These are phyloP conservation scores for Ganoderma leucocontextum DNA, from an alignment of 1,284 basidiomycete genomes.

Conservation along the genomic window DNA sequence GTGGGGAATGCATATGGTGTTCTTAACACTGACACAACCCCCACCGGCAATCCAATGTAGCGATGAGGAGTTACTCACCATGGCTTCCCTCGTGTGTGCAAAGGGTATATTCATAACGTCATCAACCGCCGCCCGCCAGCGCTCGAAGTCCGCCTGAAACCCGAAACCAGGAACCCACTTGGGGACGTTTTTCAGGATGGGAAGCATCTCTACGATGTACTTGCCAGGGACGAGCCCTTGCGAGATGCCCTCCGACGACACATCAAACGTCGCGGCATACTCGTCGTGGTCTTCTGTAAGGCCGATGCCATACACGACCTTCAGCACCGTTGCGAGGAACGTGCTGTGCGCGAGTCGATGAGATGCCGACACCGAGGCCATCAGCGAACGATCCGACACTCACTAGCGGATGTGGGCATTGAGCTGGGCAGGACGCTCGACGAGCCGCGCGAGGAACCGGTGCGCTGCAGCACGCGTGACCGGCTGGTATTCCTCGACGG, in stretches of 20 bases:
- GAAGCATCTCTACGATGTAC: conserved; percentile 29
- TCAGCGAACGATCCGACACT: neutral
- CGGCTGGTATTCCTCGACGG: neutral
- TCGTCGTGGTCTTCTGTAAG: conserved; percentile 14
- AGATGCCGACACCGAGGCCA: too few species aligned
- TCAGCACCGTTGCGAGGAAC: conserved; percentile 8
- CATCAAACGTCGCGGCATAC: conserved; percentile 9
- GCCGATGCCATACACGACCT: conserved; percentile 18
- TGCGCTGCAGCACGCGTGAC: neutral
- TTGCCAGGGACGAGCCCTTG: conserved; percentile 14
- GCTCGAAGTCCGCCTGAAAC: conserved; percentile 3
- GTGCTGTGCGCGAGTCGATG: neutral
- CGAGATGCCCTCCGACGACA: neutral
- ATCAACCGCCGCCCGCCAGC: conserved; percentile 10
- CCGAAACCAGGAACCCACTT: conserved; percentile 21
- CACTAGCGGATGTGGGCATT: conserved; percentile 5
- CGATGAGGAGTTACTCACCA: conserved; percentile 7
- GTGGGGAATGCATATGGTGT: neutral
- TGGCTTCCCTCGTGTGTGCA: neutral
- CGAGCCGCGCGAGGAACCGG: conserved; percentile 5
- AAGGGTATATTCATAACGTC: conserved; percentile 22
- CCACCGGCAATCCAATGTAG: neutral
- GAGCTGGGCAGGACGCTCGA: neutral
- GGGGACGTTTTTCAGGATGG: conserved; percentile 34
- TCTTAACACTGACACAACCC: neutral